Base-by-base conservation (phyloP, 2,329 filamentous ascomycete genomes). In the Aureobasidium pullulans region DNA sequence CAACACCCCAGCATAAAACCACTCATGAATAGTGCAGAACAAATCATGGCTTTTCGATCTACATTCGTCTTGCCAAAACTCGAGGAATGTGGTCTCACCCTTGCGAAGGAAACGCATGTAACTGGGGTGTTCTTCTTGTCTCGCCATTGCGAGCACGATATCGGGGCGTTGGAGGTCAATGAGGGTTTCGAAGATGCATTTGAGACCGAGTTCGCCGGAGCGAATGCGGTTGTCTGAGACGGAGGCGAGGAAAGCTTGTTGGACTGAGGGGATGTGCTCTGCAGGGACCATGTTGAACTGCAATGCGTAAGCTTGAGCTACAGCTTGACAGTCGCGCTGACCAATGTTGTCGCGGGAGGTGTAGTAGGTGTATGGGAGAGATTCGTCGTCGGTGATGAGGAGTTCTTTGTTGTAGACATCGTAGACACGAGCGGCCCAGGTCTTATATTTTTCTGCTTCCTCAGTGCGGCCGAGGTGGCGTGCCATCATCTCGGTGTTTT, bases 11-110 rank as follows among this genome's bases (percentile, higher is more conserved):
- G 69, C 69, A 48, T 79, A 79, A 56, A 77, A 76, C 76, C 76
- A 79, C 62, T 78, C 76, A 44, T 78, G 77, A 34, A 78, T 77
- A 0, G 74, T 77, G 0, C 76, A 76, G 6, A 79, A 68, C 75
- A 79, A 56, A 62, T 79, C 76, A 62, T 79, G 76, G 48, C 76
- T 76, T 63, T 77, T 77, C 15, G 69, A 72, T 19, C 75, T 68
- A 64, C 74, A 77, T 8, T 71, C 70, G 47, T 76, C 72, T 62
- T 76, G 74, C 75, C 74, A 77, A 53, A 77, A 77, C 62, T 77
- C 75, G 10, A 73, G 66, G 2, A 77, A 65, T 0, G 71, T 77
- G 2, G 75, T 77, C 62, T 79, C 77, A 0, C 76, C 76, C 2
- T 72, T 68, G 1, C 76, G 68, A 1, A 79, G 62, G 63, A 79